These are phyloP conservation scores for Cladosporium sp. DNA, from an alignment of 2,329 filamentous ascomycete genomes.

Conservation along the genomic window DNA sequence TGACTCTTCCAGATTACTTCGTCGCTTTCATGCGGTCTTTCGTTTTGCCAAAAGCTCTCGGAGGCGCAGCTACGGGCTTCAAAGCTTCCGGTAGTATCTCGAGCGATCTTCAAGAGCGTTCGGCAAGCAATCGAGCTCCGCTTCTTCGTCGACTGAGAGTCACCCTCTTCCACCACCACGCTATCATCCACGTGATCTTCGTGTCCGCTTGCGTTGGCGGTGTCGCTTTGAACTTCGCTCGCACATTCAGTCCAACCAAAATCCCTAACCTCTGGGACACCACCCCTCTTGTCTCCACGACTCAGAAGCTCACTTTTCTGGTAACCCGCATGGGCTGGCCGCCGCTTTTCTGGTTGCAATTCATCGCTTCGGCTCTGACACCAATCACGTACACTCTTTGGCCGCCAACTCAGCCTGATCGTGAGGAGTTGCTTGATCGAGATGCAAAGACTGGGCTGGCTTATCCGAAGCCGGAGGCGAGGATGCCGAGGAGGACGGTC, in stretches of 20 bases:
- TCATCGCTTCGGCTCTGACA: conserved; percentile 10
- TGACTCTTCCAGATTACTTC: conserved; percentile 9
- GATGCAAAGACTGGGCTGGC: conserved; percentile 54
- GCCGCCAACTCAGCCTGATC: conserved; percentile 46
- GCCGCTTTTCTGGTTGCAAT: conserved; percentile 50
- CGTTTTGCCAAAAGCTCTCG: conserved; percentile 37
- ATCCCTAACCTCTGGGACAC: conserved; percentile 44
- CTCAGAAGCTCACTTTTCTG: conserved; percentile 44
- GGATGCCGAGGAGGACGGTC: background rate
- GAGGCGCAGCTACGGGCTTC: conserved; percentile 53
- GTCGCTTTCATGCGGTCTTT: conserved; percentile 16
- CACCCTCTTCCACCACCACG: conserved; percentile 41
- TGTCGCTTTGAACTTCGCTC: conserved; percentile 43
- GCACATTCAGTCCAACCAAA: conserved; percentile 43
- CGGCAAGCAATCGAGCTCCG: conserved; percentile 36
- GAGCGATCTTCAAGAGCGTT: conserved; percentile 56
- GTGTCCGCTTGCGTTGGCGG: conserved; percentile 43
- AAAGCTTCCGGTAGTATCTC: conserved; percentile 57
- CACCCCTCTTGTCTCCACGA: conserved; percentile 30
- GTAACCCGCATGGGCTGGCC: conserved; percentile 61
- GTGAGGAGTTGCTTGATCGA: conserved; percentile 54
- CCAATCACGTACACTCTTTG: conserved; percentile 12
- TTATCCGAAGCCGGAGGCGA: conserved; percentile 34
- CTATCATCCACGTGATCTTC: conserved; percentile 52
- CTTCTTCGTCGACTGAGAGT: conserved; percentile 52